phyloP scores from a whole-genome alignment of 495 filamentous ascomycete species.

The Aspergillus biplanus region DNA sequence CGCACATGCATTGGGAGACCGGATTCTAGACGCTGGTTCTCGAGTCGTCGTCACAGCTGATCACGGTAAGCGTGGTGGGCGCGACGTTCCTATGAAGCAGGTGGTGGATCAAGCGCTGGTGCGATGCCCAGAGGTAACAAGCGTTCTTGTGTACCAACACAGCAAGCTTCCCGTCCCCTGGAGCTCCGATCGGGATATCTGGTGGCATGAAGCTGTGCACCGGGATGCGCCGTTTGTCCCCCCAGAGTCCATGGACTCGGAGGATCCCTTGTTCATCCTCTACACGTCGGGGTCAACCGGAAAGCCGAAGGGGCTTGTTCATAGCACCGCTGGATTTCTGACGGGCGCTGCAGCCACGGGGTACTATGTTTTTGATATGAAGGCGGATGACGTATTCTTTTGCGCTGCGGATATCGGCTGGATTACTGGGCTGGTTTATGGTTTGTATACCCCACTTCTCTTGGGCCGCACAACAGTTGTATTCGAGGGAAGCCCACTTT shows the following conservation, averaged over 20 bases:
- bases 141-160: too few species aligned
- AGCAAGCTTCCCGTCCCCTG: too few species aligned
- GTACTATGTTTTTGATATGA: conserved; percentile 92
- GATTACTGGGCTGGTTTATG: conserved; percentile 93
- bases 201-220: too few species aligned
- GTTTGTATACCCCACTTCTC: conserved; percentile 84
- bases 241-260: conserved; percentile 78
- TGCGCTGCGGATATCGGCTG: conserved; percentile 92
- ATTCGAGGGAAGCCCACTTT: conserved; percentile 84
- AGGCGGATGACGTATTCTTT: conserved; percentile 75
- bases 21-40: conserved; percentile 66
- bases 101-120: too few species aligned
- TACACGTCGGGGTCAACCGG: conserved; percentile 93
- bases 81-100: conserved; percentile 66
- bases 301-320: conserved; percentile 92
- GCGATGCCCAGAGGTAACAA: too few species aligned
- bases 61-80: conserved; percentile 59
- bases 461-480: conserved; percentile 89
- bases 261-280: conserved; percentile 87
- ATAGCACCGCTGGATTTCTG: conserved; percentile 85
- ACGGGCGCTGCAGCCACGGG: conserved; percentile 81
- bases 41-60: conserved; percentile 64
- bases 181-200: too few species aligned
- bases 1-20: conserved; percentile 64
- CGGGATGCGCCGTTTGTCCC: too few species aligned